These are phyloP conservation scores for Monotropa hypopitys DNA, from an alignment of 179 eudicot genomes.

Conservation along the genomic window DNA sequence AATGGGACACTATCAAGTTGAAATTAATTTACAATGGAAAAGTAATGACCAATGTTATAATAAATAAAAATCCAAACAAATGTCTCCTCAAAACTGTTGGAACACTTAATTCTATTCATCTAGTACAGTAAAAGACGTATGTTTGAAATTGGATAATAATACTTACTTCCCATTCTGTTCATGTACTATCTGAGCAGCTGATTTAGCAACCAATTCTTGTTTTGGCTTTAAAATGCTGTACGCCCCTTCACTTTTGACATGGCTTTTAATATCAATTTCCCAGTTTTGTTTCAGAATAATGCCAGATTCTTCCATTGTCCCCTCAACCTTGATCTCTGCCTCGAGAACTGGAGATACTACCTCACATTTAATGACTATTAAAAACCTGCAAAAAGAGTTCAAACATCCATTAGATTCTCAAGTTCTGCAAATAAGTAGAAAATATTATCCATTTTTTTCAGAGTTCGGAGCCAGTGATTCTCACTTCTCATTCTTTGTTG, in stretches of 20 bases:
- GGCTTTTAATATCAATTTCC: slow-evolving; percentile 22
- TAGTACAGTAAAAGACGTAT: not conserved
- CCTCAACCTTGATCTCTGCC: slow-evolving; percentile 42
- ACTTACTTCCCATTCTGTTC: slow-evolving; percentile 82
- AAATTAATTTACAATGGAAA: not conserved
- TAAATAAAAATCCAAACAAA: not conserved
- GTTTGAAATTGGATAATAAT: not conserved
- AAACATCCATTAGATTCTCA: not conserved
- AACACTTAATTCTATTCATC: not conserved
- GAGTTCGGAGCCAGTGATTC: not conserved
- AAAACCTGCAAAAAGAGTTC: slow-evolving; percentile 34
- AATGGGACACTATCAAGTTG: not conserved
- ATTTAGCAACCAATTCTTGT: slow-evolving; percentile 52
- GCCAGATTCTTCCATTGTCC: slow-evolving; percentile 27
- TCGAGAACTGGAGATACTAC: slow-evolving; percentile 70
- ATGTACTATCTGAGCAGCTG: slow-evolving; percentile 81
- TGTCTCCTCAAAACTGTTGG: not conserved
- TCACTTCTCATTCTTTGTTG: slow-evolving; percentile 73
- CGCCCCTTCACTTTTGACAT: slow-evolving; percentile 24
- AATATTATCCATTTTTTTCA: not conserved
- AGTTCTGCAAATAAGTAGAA: not conserved
- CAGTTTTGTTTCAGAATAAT: slow-evolving; percentile 20
- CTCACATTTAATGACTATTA: slow-evolving; percentile 70
- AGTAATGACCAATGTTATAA: too few relatives aligned
- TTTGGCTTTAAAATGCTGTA: slow-evolving; percentile 66